These are phyloP conservation scores for Clonostachys rhizophaga DNA, from an alignment of 2,329 filamentous ascomycete species.

Conservation along the genomic window DNA sequence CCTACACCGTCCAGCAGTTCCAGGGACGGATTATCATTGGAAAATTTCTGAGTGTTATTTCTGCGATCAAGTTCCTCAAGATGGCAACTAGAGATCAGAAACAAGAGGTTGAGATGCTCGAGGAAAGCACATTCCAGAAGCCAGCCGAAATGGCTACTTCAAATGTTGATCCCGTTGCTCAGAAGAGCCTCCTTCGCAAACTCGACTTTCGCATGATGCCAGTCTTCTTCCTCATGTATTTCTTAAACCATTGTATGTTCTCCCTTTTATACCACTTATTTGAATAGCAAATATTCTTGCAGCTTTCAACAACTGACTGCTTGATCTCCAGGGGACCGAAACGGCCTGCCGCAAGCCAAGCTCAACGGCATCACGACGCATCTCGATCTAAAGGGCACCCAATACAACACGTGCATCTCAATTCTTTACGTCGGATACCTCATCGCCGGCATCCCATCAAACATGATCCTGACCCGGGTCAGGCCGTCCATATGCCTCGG, in stretches of 20 bases:
- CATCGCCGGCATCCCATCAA: slow-evolving; percentile 46
- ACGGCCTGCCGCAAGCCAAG: slow-evolving; percentile 8
- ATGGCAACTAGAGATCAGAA: too few species aligned
- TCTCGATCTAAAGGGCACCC: slow-evolving; percentile 18
- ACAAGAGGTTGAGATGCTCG: too few species aligned
- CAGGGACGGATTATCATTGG: too few species aligned
- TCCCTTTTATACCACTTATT: too few species aligned
- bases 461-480: slow-evolving; percentile 43
- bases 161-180: slow-evolving; percentile 21
- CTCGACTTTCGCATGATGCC: slow-evolving; percentile 34
- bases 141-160: background rate
- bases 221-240: slow-evolving; percentile 20
- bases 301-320: too few species aligned
- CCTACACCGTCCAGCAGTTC: too few species aligned
- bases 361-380: slow-evolving; percentile 53
- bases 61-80: too few species aligned
- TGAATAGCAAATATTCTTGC: too few species aligned
- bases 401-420: slow-evolving; percentile 45
- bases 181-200: slow-evolving; percentile 29
- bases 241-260: too few species aligned
- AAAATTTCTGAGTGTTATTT: too few species aligned
- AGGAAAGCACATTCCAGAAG: too few species aligned
- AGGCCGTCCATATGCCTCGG: slow-evolving; percentile 44
- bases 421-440: slow-evolving; percentile 52
- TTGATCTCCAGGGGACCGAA: slow-evolving; percentile 13